Evolutionary conservation across 345 rosid species (phyloP).

Genomic region (Hypericum perforatum): DNA sequence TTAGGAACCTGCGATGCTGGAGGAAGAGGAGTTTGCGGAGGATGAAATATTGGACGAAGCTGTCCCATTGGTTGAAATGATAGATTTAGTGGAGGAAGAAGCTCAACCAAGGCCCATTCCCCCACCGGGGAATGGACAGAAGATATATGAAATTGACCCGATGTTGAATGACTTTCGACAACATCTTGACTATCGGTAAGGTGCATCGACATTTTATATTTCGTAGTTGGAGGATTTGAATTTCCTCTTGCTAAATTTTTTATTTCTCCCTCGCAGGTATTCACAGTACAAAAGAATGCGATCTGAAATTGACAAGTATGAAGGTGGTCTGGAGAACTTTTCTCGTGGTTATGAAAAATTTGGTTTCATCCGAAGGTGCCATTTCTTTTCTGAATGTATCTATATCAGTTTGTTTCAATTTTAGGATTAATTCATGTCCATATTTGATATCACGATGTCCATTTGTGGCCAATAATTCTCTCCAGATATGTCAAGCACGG

Average conservation of each 20-base stretch:
- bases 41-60: conserved; percentile 20
- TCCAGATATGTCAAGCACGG: no score
- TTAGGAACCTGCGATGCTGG: conserved; percentile 32
- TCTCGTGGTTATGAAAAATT: conserved; percentile 90
- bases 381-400: neutral
- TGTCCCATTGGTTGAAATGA: conserved; percentile 16
- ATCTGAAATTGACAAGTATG: conserved; percentile 59
- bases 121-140: conserved; percentile 70
- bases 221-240: no score
- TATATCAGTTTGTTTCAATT: no score
- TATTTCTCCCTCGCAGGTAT: conserved; percentile 29
- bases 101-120: conserved; percentile 33
- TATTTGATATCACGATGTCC: no score
- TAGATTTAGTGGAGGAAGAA: conserved; percentile 27
- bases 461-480: no score
- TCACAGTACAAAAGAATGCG: conserved; percentile 56
- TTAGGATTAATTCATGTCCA: no score
- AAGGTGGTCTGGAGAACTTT: conserved; percentile 85
- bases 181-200: conserved; percentile 87
- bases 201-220: conserved; percentile 1
- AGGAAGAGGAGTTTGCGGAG: conserved; percentile 27
- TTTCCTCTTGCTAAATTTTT: no score
- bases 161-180: conserved; percentile 36
- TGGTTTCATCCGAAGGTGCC: conserved; percentile 77
- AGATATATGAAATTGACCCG: conserved; percentile 82